Evolutionary conservation across 2,329 filamentous ascomycete species (phyloP).

Genomic region (Graphilbum ipis-grandicollis): DNA sequence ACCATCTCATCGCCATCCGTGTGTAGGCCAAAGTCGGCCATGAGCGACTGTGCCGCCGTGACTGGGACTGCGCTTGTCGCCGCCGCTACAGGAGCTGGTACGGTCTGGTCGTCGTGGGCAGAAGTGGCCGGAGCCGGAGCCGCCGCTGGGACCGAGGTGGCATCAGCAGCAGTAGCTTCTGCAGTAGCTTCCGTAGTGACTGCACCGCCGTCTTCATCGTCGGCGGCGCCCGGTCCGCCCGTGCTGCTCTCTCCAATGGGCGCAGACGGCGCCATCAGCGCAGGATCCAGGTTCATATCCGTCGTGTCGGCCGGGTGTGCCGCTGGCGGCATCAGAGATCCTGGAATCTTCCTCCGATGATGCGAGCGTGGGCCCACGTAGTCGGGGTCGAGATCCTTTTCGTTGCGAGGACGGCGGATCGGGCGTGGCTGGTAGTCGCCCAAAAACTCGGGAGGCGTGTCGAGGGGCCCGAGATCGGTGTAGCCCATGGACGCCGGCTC

Average conservation of each 20-base stretch:
- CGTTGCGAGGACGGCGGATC: constrained; percentile 33
- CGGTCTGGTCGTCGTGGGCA: too few relatives aligned
- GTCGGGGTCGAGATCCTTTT: constrained; percentile 36
- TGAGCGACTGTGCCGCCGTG: too few relatives aligned
- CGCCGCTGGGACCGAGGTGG: too few relatives aligned
- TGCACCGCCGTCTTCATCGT: too few relatives aligned
- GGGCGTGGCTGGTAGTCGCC: constrained; percentile 35
- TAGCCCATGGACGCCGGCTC: constrained; percentile 26
- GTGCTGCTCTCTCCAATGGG: too few relatives aligned
- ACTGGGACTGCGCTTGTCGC: background rate
- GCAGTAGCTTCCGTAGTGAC: too few relatives aligned
- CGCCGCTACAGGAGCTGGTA: background rate
- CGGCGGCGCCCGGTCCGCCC: too few relatives aligned
- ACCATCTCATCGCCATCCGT: background rate
- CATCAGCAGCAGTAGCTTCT: too few relatives aligned
- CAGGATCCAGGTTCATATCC: constrained; percentile 33
- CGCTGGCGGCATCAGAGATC: too few relatives aligned
- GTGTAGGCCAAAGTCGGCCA: background rate
- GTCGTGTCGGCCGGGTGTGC: constrained; percentile 15
- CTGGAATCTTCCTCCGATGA: constrained; percentile 25
- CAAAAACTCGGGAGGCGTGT: constrained; percentile 33
- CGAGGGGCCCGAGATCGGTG: constrained; percentile 20
- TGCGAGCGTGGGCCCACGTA: constrained; percentile 27
- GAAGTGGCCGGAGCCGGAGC: too few relatives aligned
- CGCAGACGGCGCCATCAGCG: constrained; percentile 17